Evolutionary conservation across 371 early-diverging fungal species (phyloP).

Genomic region (Rhizopus microsporus): DNA sequence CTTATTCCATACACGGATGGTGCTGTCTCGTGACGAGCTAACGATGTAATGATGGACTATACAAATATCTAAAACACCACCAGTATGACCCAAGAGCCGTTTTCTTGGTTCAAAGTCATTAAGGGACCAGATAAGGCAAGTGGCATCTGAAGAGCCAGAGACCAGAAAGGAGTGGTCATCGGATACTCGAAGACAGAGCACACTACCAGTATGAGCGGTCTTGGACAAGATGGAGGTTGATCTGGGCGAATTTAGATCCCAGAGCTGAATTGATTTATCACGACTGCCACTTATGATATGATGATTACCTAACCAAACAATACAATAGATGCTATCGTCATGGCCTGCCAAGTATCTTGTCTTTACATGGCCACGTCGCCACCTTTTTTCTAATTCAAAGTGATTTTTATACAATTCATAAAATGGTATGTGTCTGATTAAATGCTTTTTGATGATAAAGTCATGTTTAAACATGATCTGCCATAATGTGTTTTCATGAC

Average conservation of each 20-base stretch:
- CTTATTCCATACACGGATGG: slow-evolving; percentile 83
- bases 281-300: slow-evolving; percentile 88
- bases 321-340: slow-evolving; percentile 83
- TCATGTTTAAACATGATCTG: slow-evolving; percentile 20
- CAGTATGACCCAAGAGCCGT: slow-evolving; percentile 60
- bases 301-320: slow-evolving; percentile 68
- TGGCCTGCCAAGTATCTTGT: slow-evolving; percentile 68
- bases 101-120: slow-evolving; percentile 29
- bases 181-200: slow-evolving; percentile 74
- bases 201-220: slow-evolving; percentile 81
- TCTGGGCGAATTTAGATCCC: slow-evolving; percentile 55
- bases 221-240: slow-evolving; percentile 62
- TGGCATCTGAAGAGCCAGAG: slow-evolving; percentile 88
- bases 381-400: slow-evolving; percentile 14
- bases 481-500: slow-evolving; percentile 19
- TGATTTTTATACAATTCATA: slow-evolving; percentile 26
- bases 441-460: not conserved
- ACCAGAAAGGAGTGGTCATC: slow-evolving; percentile 74
- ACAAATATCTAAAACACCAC: slow-evolving; percentile 76
- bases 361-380: slow-evolving; percentile 23
- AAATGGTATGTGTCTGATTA: slow-evolving; percentile 3
- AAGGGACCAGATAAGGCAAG: slow-evolving; percentile 85
- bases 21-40: slow-evolving; percentile 90
- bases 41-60: slow-evolving; percentile 71
- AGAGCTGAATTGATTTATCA: slow-evolving; percentile 83